phyloP scores from a whole-genome alignment of 2,329 filamentous ascomycete genomes.

The Cercospora brassicicola region DNA sequence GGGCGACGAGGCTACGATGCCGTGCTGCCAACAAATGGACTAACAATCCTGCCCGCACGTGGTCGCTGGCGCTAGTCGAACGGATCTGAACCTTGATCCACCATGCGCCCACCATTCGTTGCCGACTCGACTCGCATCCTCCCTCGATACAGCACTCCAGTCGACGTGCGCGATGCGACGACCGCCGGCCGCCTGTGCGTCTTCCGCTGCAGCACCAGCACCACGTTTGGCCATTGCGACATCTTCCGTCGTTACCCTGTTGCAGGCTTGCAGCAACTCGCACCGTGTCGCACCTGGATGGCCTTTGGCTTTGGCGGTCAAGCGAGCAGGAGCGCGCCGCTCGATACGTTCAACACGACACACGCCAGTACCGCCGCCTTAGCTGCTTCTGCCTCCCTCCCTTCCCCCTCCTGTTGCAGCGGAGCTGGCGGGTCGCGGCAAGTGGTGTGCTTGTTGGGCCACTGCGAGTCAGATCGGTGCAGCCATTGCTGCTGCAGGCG shows the following conservation, averaged over 20 bases:
- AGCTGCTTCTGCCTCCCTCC: not conserved
- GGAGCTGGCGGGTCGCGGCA: not conserved
- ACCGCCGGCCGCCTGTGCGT: not conserved
- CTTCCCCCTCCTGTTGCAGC: not conserved
- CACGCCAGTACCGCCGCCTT: not conserved
- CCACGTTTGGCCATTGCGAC: not conserved
- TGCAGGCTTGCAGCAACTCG: not conserved
- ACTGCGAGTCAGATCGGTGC: not conserved
- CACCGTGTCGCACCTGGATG: not conserved
- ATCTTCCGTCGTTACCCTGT: not conserved
- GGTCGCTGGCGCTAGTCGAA: not conserved
- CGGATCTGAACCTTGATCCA: constrained; percentile 6
- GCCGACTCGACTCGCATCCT: not conserved
- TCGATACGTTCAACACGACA: not conserved
- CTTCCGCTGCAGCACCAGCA: not conserved
- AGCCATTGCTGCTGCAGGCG: not conserved
- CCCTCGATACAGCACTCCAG: not conserved
- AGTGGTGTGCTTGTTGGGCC: not conserved
- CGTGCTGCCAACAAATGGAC: no score
- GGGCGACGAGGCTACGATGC: not conserved
- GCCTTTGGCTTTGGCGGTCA: not conserved
- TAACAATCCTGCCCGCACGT: constrained; percentile 4
- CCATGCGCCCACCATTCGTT: not conserved
- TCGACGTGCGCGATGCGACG: not conserved
- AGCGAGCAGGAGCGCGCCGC: not conserved